Evolutionary conservation across 306 rosid species (phyloP), one percentile per base, ranked within the genome.

Genomic region (Cicer pinnatifidum): DNA sequence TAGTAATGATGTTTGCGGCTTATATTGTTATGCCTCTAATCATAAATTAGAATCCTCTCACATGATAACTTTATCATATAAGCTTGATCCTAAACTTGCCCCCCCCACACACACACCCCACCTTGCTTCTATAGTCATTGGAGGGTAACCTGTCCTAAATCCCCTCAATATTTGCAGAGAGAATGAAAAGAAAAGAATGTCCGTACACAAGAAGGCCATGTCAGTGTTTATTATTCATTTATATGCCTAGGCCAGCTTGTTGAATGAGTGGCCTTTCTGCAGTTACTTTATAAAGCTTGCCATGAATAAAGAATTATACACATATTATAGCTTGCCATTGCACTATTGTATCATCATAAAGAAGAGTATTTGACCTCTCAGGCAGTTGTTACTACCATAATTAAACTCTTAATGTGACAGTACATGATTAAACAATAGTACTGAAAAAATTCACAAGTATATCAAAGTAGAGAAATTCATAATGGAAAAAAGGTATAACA

Each of bases 1-100:
- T 71, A 35, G 83, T 76, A 81, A 88, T 88, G 88, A 86, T 88
- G 88, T 8, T 72, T 65, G 80, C 80, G 43, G 66, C 80, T 76
- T 20, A 13, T 33, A 9, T 17, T 52, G 65, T 78, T 85, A 85
- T 85, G 86, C 19, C 76, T 67, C 57, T 78, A 82, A 87, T 87
- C 44, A 89, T 85, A 37, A 12, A 35, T 19, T 66, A 56, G 66
- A 71, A 54, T 63, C 76, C 60, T n/a, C 51, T 68, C 88, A 79
- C 88, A 69, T 79, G 86, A 57, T 69, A 75, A 20, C 78, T 75
- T 66, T 38, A 54, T 59, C 23, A 12, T 37, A 59, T 19, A 72
- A 78, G 58, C 67, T 75, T 54, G n/a, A 23, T 63, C 46, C 47
- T 3, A 6, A 44, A 67, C 60, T 33, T 0, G 85, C 81, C 83